Conservation (phyloP, 1,284 basidiomycete species). For the Mixia osmundae region DNA sequence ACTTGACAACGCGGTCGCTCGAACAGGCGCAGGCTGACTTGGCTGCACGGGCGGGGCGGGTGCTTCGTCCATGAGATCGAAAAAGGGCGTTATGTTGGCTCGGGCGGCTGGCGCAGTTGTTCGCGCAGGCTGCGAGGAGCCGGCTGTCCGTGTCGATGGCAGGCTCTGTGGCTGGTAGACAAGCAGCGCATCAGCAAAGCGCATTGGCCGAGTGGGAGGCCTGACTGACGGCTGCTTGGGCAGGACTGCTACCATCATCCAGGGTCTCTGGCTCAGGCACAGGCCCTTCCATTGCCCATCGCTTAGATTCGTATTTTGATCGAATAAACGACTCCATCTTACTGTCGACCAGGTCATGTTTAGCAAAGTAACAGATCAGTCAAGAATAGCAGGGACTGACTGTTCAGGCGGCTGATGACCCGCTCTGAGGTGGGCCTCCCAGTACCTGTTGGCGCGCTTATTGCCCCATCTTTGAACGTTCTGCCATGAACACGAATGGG, state of each 20-base stretch:
- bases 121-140: neutral
- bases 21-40: neutral
- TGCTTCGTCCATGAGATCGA: neutral
- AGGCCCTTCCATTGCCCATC: slow-evolving; percentile 81
- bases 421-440: slow-evolving; percentile 83
- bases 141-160: neutral
- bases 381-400: slow-evolving; percentile 30
- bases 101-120: neutral
- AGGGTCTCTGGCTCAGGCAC: slow-evolving; percentile 65
- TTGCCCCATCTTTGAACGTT: slow-evolving; percentile 90
- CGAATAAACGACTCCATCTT: slow-evolving; percentile 97
- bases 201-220: neutral
- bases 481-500: no score
- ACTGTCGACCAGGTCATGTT: slow-evolving; percentile 26
- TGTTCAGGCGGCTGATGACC: slow-evolving; percentile 89
- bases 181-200: no score
- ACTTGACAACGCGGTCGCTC: slow-evolving; percentile 1
- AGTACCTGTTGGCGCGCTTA: slow-evolving; percentile 69
- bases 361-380: neutral
- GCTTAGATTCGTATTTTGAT: slow-evolving; percentile 78
- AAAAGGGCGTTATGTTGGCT: neutral
- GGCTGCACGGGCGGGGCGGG: slow-evolving; percentile 1
- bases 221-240: slow-evolving; percentile 12
- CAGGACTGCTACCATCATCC: slow-evolving; percentile 28
- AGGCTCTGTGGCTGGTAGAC: neutral